These are phyloP conservation scores for Claviceps africana DNA, from an alignment of 2,329 filamentous ascomycete species.

Conservation along the genomic window DNA sequence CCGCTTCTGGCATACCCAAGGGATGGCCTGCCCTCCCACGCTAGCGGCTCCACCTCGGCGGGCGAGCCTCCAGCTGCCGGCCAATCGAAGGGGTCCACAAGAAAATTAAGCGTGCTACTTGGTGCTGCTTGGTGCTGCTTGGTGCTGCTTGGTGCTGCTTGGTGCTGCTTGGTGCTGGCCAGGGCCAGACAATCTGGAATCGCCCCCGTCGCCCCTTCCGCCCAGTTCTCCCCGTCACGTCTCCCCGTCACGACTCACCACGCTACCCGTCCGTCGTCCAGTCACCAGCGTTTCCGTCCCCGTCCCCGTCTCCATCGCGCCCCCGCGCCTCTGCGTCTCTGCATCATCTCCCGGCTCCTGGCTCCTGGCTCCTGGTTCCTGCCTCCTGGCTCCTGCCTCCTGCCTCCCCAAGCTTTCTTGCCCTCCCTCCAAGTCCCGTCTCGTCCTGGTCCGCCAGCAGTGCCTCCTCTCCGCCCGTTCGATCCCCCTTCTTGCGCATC, in stretches of 20 bases:
- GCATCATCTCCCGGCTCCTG: not conserved
- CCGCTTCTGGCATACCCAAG: constrained; percentile 7
- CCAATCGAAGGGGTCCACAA: constrained; percentile 24
- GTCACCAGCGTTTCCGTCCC: not conserved
- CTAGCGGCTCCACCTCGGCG: constrained; percentile 22
- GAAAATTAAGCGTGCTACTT: too few relatives aligned
- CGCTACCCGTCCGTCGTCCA: not conserved
- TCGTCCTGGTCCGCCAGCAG: not conserved
- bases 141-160: constrained; percentile 12
- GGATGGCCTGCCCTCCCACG: constrained; percentile 15
- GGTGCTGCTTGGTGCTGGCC: constrained; percentile 13
- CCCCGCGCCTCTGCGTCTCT: not conserved
- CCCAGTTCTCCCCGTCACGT: not conserved
- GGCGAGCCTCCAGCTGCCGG: constrained; percentile 17
- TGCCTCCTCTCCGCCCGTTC: constrained; percentile 1
- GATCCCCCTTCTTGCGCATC: constrained; percentile 1
- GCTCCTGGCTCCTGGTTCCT: too few relatives aligned
- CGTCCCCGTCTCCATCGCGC: not conserved
- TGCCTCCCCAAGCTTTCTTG: too few relatives aligned
- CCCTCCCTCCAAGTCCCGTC: not conserved
- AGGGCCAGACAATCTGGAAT: constrained; percentile 8
- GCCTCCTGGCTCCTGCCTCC: too few relatives aligned
- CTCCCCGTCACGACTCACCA: too few relatives aligned
- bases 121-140: constrained; percentile 12
- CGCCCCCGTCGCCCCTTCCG: not conserved